Evolutionary conservation across 2,329 filamentous ascomycete genomes (phyloP).

Genomic region (Aureobasidium subglaciale): DNA sequence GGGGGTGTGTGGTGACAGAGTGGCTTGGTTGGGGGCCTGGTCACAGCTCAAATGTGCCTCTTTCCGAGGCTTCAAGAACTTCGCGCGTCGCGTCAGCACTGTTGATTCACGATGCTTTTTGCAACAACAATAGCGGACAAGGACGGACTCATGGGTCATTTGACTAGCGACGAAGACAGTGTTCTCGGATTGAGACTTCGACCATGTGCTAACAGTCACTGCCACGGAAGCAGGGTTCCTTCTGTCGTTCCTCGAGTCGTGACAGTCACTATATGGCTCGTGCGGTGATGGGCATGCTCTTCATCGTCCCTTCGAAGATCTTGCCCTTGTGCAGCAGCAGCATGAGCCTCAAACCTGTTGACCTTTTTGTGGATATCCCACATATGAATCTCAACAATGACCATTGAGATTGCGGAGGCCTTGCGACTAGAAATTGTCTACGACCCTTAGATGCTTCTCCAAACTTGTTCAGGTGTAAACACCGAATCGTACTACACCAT

Average conservation of each 20-base stretch:
- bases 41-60: not conserved
- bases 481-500: too few species aligned
- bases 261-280: not conserved
- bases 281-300: not conserved
- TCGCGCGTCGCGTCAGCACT: not conserved
- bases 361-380: too few species aligned
- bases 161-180: too few species aligned
- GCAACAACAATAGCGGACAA: not conserved
- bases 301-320: not conserved
- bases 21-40: too few species aligned
- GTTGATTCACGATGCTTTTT: not conserved
- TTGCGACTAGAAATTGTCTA: too few species aligned
- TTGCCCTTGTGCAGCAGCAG: too few species aligned
- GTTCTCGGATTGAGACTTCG: not conserved
- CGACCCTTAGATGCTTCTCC: too few species aligned
- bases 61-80: not conserved
- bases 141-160: not conserved
- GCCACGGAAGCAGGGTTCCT: not conserved
- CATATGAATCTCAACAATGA: too few species aligned
- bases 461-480: too few species aligned
- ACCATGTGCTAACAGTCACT: not conserved
- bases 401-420: too few species aligned
- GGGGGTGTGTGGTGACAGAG: too few species aligned
- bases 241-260: conserved; percentile 2
- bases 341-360: too few species aligned